phyloP scores from a whole-genome alignment of 306 rosid genomes.

The Lathyrus sativus region DNA sequence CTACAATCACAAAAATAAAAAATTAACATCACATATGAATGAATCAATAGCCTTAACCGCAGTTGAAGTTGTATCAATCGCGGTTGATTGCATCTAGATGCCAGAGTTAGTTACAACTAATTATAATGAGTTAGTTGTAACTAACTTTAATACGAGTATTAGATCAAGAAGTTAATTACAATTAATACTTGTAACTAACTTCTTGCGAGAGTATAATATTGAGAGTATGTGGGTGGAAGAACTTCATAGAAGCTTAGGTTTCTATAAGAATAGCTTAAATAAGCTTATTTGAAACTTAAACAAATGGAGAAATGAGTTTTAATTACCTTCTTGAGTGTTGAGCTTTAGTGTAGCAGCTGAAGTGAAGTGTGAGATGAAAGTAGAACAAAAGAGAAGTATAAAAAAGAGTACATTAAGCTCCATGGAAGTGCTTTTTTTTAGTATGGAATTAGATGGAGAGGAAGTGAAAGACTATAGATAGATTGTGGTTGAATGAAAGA shows the following conservation, averaged over 20 bases:
- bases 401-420: constrained; percentile 39
- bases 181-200: too few species aligned
- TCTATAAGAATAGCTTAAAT: not conserved
- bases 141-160: not conserved
- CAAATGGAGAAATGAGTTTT: not conserved
- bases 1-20: constrained; percentile 41
- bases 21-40: not conserved
- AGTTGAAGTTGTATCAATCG: not conserved
- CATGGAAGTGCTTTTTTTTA: constrained; percentile 38
- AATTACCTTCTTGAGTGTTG: constrained; percentile 4
- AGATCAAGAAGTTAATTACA: too few species aligned
- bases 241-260: not conserved
- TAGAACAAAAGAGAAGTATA: constrained; percentile 43
- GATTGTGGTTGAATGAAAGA: not conserved
- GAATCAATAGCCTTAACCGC: not conserved
- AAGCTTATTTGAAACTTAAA: not conserved
- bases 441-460: not conserved
- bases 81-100: not conserved
- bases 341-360: constrained; percentile 62
- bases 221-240: too few species aligned
- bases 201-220: too few species aligned
- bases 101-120: not conserved
- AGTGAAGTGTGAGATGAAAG: constrained; percentile 42
- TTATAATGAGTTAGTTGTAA: not conserved
- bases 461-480: not conserved